phyloP scores from a whole-genome alignment of 345 rosid genomes.

The Atalantia buxifolia region DNA sequence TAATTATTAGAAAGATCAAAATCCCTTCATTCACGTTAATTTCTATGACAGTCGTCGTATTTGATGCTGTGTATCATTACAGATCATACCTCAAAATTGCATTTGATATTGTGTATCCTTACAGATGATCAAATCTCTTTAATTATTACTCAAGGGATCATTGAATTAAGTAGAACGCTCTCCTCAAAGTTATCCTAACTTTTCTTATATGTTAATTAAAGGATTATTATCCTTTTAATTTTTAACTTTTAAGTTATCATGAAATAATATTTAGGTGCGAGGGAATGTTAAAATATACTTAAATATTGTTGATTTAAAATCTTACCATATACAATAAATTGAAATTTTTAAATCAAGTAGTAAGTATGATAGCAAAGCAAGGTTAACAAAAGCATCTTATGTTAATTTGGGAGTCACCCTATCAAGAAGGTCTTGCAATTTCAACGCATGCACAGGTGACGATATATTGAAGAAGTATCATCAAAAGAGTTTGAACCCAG shows the following conservation, averaged over 20 bases:
- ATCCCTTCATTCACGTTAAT: background rate
- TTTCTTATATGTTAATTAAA: background rate
- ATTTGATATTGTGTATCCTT: background rate
- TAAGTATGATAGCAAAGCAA: too few relatives aligned
- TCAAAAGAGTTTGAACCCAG: background rate
- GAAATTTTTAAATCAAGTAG: too few relatives aligned
- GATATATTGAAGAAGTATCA: background rate
- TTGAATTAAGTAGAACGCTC: background rate
- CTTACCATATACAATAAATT: too few relatives aligned
- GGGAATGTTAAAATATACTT: too few relatives aligned
- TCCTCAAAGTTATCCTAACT: background rate
- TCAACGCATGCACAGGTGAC: background rate
- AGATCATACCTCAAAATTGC: too few relatives aligned
- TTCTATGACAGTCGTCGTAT: background rate
- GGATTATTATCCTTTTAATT: background rate
- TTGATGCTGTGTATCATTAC: too few relatives aligned
- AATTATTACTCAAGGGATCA: background rate
- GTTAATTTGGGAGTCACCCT: background rate
- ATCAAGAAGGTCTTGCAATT: background rate
- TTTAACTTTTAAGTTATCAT: background rate
- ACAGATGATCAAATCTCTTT: background rate
- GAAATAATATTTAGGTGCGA: background rate
- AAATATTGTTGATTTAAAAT: too few relatives aligned
- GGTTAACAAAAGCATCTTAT: background rate
- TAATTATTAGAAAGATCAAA: background rate